Evolutionary conservation across 176 grass and related monocot genomes (phyloP).

Genomic region (Calamus simplicifolius): DNA sequence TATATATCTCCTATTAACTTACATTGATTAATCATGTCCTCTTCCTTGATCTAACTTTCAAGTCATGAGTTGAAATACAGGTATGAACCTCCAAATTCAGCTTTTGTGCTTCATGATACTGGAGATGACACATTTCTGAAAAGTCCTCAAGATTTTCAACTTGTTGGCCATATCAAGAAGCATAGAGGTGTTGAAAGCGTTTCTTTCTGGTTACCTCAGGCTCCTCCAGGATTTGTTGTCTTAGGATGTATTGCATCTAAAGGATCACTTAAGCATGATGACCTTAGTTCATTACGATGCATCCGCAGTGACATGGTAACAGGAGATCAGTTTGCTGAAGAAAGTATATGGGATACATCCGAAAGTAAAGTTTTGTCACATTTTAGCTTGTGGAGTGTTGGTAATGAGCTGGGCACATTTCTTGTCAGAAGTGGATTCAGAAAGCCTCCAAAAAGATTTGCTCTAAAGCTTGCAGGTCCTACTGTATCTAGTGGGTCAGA

Average conservation of each 20-base stretch:
- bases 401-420: constrained; percentile 66
- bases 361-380: constrained; percentile 45
- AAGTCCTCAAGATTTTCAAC: constrained; percentile 56
- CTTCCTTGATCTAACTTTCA: no score
- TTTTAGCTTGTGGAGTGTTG: constrained; percentile 94
- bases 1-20: constrained; percentile 5
- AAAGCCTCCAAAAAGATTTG: constrained; percentile 80
- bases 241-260: constrained; percentile 88
- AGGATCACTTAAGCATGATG: constrained; percentile 40
- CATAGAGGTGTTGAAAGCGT: constrained; percentile 55
- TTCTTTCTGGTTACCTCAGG: constrained; percentile 81
- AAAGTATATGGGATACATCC: constrained; percentile 78
- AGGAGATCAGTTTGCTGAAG: constrained; percentile 72
- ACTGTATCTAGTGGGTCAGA: constrained; percentile 54
- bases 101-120: constrained; percentile 65
- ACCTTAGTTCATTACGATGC: constrained; percentile 63
- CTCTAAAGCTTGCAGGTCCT: constrained; percentile 53
- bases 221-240: constrained; percentile 82
- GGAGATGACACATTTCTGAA: constrained; percentile 68
- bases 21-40: no score
- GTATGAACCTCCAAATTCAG: constrained; percentile 89
- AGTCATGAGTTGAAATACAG: constrained; percentile 29
- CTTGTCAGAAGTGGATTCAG: constrained; percentile 80
- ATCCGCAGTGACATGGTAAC: constrained; percentile 89
- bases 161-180: constrained; percentile 81